phyloP scores from a whole-genome alignment of 1,284 basidiomycete species.

The Xerocomus minutiporus region DNA sequence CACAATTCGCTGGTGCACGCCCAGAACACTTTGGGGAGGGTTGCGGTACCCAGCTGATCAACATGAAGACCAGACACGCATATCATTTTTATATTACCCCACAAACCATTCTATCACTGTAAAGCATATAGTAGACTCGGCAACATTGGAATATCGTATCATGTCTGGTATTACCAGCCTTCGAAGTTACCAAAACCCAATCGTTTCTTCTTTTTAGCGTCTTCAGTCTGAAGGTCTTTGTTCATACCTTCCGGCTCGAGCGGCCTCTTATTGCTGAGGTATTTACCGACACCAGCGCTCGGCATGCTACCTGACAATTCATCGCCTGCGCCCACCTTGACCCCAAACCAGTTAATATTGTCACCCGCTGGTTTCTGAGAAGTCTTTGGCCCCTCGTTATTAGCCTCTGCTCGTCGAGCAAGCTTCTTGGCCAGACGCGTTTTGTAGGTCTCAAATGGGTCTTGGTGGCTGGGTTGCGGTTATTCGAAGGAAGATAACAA shows the following conservation, averaged over 20 bases:
- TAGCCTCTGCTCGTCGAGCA: slow-evolving; percentile 56
- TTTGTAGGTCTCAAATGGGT: slow-evolving; percentile 85
- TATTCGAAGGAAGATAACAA: not conserved
- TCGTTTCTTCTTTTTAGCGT: slow-evolving; percentile 67
- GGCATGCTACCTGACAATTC: slow-evolving; percentile 28
- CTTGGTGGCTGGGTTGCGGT: slow-evolving; percentile 56
- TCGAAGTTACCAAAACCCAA: slow-evolving; percentile 79
- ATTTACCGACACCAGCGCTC: slow-evolving; percentile 55
- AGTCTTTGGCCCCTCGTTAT: slow-evolving; percentile 23
- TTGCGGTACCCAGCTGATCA: slow-evolving; percentile 25
- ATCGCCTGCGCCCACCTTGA: slow-evolving; percentile 55
- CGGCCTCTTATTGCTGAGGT: slow-evolving; percentile 55
- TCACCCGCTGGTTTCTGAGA: slow-evolving; percentile 50
- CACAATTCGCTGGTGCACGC: not conserved
- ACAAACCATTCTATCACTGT: slow-evolving; percentile 10
- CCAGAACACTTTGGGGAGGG: slow-evolving; percentile 4
- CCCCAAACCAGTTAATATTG: slow-evolving; percentile 80
- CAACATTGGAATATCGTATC: not conserved
- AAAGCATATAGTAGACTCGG: slow-evolving; percentile 11
- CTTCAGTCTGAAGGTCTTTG: slow-evolving; percentile 32
- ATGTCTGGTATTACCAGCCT: slow-evolving; percentile 49
- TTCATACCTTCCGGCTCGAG: slow-evolving; percentile 22
- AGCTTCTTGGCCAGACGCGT: slow-evolving; percentile 69
- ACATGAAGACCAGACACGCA: not conserved
- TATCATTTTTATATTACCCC: slow-evolving; percentile 7